Percentiles rank a stretch among this genome's conserved stretches.
Conservation (phyloP, 495 filamentous ascomycete genomes). For the Neurospora sp. region DNA sequence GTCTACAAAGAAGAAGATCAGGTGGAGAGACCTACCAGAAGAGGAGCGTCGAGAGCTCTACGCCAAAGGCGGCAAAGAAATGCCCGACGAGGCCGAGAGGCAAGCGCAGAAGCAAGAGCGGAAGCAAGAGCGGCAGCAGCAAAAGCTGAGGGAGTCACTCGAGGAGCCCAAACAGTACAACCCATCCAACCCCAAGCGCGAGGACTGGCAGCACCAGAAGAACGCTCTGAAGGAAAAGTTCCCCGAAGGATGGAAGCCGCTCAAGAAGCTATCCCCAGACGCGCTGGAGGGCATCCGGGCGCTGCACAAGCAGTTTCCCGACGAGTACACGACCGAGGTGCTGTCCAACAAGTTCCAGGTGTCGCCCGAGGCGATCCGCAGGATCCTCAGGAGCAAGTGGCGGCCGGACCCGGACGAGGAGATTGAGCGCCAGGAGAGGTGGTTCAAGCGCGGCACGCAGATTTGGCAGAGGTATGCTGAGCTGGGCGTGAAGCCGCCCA, state of each 20-base stretch:
- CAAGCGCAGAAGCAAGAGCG: neutral
- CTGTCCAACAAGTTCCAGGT: conserved; percentile 75
- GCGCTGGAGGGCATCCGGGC: conserved; percentile 77
- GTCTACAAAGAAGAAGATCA: neutral
- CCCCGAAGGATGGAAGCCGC: conserved; percentile 63
- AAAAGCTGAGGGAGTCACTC: neutral
- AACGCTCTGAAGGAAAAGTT: conserved; percentile 46
- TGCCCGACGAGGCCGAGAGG: neutral
- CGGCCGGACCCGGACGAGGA: conserved; percentile 52
- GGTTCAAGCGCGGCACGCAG: conserved; percentile 66
- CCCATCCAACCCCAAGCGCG: neutral
- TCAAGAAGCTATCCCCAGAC: conserved; percentile 83
- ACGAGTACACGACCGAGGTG: conserved; percentile 60
- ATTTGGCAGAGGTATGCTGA: conserved; percentile 71
- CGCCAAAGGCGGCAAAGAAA: neutral
- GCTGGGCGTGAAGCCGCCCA: conserved; percentile 55
- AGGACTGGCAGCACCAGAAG: conserved; percentile 20
- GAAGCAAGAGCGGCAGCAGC: neutral
- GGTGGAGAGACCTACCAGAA: neutral
- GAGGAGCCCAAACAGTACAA: neutral
- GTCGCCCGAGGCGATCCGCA: conserved; percentile 73
- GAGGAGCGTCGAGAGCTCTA: neutral
- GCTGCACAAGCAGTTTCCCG: conserved; percentile 63
- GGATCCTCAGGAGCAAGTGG: conserved; percentile 85
- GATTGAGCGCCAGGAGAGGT: conserved; percentile 51